Percentiles rank a stretch among this genome's conserved stretches.
Evolutionary conservation across 2,329 filamentous ascomycete genomes (phyloP).

Genomic region (Neofusicoccum sp.): DNA sequence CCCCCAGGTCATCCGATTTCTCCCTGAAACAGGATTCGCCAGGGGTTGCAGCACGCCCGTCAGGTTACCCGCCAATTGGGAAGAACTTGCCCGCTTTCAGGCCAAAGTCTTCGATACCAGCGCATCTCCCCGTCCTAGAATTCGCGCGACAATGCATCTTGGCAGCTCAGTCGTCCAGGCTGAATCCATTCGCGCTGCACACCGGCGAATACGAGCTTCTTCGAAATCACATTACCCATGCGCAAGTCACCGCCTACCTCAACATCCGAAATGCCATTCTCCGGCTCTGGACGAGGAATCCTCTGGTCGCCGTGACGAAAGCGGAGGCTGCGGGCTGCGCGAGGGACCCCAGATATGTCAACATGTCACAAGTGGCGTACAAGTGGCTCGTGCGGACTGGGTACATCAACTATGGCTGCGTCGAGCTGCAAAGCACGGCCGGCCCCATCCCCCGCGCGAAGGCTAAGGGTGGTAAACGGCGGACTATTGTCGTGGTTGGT

Average conservation of each 20-base stretch:
- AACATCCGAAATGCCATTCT: slow-evolving; percentile 96
- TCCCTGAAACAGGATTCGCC: slow-evolving; percentile 17
- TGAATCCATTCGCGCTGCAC: slow-evolving; percentile 88
- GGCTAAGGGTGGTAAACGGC: slow-evolving; percentile 53
- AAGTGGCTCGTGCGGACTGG: slow-evolving; percentile 88
- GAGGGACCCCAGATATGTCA: slow-evolving; percentile 83
- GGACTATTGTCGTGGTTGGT: slow-evolving; percentile 81
- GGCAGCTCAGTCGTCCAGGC: slow-evolving; percentile 82
- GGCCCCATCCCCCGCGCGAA: slow-evolving; percentile 35
- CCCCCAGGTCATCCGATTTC: slow-evolving; percentile 4
- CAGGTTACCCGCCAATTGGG: slow-evolving; percentile 50
- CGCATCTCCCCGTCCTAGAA: slow-evolving; percentile 66
- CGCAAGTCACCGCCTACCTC: slow-evolving; percentile 90
- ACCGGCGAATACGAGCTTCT: slow-evolving; percentile 79
- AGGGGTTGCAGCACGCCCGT: slow-evolving; percentile 7
- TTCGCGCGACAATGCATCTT: slow-evolving; percentile 91
- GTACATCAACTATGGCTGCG: slow-evolving; percentile 95
- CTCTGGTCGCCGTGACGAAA: slow-evolving; percentile 74
- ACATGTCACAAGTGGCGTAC: slow-evolving; percentile 82
- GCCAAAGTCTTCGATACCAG: slow-evolving; percentile 81
- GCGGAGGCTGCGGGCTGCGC: slow-evolving; percentile 90
- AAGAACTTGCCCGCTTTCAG: slow-evolving; percentile 16
- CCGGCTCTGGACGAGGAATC: slow-evolving; percentile 83
- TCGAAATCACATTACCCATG: slow-evolving; percentile 75
- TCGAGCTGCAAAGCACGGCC: slow-evolving; percentile 61